These are phyloP conservation scores for Hypoxylon sp. DNA, from an alignment of 2,329 filamentous ascomycete genomes.

Conservation along the genomic window DNA sequence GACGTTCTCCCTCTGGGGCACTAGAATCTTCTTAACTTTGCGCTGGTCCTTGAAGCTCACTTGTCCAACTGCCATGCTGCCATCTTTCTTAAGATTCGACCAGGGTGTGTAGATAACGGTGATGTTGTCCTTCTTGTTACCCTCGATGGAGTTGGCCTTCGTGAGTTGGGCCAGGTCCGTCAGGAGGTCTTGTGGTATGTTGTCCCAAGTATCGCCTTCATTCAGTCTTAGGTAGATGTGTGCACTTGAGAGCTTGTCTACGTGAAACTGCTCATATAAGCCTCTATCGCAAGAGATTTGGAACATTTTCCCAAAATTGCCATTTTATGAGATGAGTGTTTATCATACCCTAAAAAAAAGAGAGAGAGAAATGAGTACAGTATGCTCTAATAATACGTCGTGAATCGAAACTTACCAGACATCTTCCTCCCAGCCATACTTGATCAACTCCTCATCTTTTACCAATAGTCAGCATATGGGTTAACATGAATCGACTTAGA, in stretches of 20 bases:
- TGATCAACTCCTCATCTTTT: constrained; percentile 95
- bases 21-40: constrained; percentile 86
- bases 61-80: constrained; percentile 94
- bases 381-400: neutral
- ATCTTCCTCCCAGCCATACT: constrained; percentile 94
- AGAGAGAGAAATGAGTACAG: constrained; percentile 32
- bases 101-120: constrained; percentile 98
- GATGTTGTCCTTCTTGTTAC: constrained; percentile 99
- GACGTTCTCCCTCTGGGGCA: constrained; percentile 84
- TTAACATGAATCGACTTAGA: constrained; percentile 31
- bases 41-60: constrained; percentile 94
- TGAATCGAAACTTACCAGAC: constrained; percentile 77
- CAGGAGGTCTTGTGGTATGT: constrained; percentile 80
- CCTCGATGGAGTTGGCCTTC: constrained; percentile 99
- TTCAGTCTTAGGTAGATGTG: constrained; percentile 93
- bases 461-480: constrained; percentile 29
- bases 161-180: constrained; percentile 96
- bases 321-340: constrained; percentile 11
- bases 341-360: constrained; percentile 53
- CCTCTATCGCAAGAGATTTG: constrained; percentile 38
- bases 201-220: constrained; percentile 86
- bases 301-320: constrained; percentile 4
- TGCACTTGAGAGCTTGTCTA: constrained; percentile 95
- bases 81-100: constrained; percentile 96
- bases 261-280: constrained; percentile 81